Conservation (phyloP, 495 filamentous ascomycete species). For the Cetradonia linearis region DNA sequence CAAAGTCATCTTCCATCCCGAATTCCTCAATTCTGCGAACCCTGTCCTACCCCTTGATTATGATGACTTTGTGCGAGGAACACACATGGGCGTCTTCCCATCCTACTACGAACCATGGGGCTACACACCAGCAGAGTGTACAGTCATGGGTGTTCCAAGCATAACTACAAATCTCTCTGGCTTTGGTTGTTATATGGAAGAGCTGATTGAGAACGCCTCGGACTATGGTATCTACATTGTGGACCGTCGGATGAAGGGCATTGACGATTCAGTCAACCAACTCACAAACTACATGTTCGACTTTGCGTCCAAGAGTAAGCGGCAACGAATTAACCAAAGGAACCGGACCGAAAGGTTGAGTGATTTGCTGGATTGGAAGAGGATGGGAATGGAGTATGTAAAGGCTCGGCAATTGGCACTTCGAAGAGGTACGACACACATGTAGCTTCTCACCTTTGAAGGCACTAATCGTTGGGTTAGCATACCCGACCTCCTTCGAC, state of each 20-base stretch:
- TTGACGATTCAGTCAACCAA: constrained; percentile 96
- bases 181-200: constrained; percentile 99
- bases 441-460: not conserved
- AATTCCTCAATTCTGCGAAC: constrained; percentile 92
- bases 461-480: constrained; percentile 31
- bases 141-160: constrained; percentile 96
- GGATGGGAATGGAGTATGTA: constrained; percentile 98
- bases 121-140: constrained; percentile 96
- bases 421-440: constrained; percentile 49
- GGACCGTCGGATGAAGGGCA: constrained; percentile 87
- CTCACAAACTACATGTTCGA: constrained; percentile 89
- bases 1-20: constrained; percentile 95
- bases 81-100: constrained; percentile 87
- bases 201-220: constrained; percentile 91
- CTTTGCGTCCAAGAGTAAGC: constrained; percentile 84
- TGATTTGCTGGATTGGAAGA: constrained; percentile 95
- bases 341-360: constrained; percentile 95
- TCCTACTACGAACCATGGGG: constrained; percentile 99
- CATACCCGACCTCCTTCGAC: constrained; percentile 78
- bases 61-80: constrained; percentile 96
- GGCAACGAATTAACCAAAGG: constrained; percentile 95
- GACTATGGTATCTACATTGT: constrained; percentile 99
- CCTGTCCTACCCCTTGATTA: constrained; percentile 94
- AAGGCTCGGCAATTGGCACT: constrained; percentile 92
- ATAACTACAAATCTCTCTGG: constrained; percentile 97